phyloP scores from a whole-genome alignment of 1,139 yeast species.

The Blastobotrys buckinghamii region DNA sequence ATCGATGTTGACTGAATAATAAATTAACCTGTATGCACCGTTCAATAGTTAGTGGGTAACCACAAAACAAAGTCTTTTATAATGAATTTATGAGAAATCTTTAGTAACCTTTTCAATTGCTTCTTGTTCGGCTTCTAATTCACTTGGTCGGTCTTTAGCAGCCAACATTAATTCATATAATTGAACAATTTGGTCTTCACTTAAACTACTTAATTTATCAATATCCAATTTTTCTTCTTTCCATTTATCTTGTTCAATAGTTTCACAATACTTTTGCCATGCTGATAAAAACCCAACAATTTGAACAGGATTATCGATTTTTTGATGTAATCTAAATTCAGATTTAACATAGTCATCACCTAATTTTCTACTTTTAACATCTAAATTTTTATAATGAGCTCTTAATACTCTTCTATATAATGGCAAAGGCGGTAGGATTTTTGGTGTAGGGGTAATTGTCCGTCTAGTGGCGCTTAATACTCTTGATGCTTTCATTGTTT shows the following conservation, averaged over 20 bases:
- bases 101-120: too few relatives aligned
- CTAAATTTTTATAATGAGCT: constrained; percentile 58
- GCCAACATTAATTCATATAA: constrained; percentile 67
- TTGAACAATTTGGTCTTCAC: constrained; percentile 90
- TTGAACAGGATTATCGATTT: constrained; percentile 81
- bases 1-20: too few relatives aligned
- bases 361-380: constrained; percentile 56
- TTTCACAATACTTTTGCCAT: constrained; percentile 82
- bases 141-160: constrained; percentile 37
- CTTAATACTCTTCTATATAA: constrained; percentile 73
- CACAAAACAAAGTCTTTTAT: too few relatives aligned
- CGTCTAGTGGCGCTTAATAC: constrained; percentile 50
- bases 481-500: constrained; percentile 45
- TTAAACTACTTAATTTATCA: constrained; percentile 69
- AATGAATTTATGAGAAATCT: too few relatives aligned
- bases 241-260: constrained; percentile 76
- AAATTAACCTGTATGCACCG: too few relatives aligned
- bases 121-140: constrained; percentile 1
- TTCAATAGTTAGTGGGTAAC: too few relatives aligned
- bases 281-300: constrained; percentile 88
- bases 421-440: constrained; percentile 73
- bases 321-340: constrained; percentile 83
- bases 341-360: constrained; percentile 89
- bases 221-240: constrained; percentile 58
- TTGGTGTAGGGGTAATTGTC: constrained; percentile 48